A percentile compares a stretch with the other conserved stretches of the same genome.
phyloP scores from a whole-genome alignment of 371 early-diverging fungal species.

The Conidiobolus incongruus region DNA sequence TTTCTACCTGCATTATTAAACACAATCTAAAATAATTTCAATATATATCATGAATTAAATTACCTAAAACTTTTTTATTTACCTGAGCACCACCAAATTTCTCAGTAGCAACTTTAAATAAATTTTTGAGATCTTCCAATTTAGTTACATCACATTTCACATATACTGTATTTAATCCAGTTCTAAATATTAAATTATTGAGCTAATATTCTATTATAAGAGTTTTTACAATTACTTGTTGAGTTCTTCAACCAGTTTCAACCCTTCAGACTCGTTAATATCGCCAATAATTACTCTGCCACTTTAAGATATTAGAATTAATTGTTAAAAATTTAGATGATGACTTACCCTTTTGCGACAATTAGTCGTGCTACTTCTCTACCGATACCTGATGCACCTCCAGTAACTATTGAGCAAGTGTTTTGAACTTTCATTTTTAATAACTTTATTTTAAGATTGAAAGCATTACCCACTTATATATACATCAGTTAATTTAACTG shows the following conservation, averaged over 20 bases:
- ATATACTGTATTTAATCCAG: background rate
- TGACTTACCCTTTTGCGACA: background rate
- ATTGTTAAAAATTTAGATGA: background rate
- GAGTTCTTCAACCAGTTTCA: background rate
- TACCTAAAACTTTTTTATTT: background rate
- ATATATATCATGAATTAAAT: background rate
- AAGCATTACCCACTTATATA: too few relatives aligned
- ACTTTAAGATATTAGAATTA: background rate
- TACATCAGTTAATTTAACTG: too few relatives aligned
- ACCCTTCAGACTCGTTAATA: background rate
- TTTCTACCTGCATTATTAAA: constrained; percentile 1
- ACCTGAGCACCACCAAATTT: constrained; percentile 2
- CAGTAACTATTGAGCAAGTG: background rate
- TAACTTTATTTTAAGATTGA: too few relatives aligned
- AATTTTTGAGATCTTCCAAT: background rate
- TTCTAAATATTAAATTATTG: background rate
- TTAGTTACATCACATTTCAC: background rate
- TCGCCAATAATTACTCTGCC: background rate
- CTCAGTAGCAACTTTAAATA: background rate
- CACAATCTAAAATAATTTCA: background rate
- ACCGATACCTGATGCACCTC: background rate
- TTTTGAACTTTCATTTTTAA: background rate
- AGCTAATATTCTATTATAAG: background rate
- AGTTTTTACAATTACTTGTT: background rate
- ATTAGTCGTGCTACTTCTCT: background rate